These are phyloP conservation scores for Blumeriella jaapii DNA, from an alignment of 2,329 filamentous ascomycete species.

Conservation along the genomic window DNA sequence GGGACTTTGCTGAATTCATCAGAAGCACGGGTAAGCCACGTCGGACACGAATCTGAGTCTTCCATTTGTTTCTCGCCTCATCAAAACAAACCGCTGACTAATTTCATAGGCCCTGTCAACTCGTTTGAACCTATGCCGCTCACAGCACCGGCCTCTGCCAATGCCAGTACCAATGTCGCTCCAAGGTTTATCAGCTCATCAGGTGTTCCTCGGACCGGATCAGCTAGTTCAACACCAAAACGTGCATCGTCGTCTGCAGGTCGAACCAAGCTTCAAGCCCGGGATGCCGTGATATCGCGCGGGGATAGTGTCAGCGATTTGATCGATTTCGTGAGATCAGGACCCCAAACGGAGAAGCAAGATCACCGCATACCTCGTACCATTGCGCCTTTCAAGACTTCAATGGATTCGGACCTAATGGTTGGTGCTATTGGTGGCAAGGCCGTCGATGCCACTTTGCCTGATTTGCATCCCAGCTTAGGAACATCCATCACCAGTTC, in stretches of 20 bases:
- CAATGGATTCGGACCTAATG: constrained; percentile 78
- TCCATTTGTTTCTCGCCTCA: not conserved
- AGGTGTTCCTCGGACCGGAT: constrained; percentile 9
- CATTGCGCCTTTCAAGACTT: constrained; percentile 76
- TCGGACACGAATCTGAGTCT: not conserved
- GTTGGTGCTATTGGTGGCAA: constrained; percentile 40
- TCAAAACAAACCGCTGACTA: not conserved
- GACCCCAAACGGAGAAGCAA: constrained; percentile 44
- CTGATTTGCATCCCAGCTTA: constrained; percentile 42
- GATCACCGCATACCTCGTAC: constrained; percentile 66
- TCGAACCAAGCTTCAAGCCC: constrained; percentile 52
- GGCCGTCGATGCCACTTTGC: constrained; percentile 45
- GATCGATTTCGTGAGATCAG: constrained; percentile 90
- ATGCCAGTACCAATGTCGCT: constrained; percentile 24
- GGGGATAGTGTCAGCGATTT: constrained; percentile 68
- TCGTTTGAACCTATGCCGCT: constrained; percentile 20
- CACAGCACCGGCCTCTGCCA: constrained; percentile 25
- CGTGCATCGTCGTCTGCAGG: constrained; percentile 28
- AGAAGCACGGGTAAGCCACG: constrained; percentile 47
- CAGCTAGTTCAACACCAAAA: constrained; percentile 14
- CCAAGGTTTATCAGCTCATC: constrained; percentile 19
- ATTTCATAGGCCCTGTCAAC: constrained; percentile 43
- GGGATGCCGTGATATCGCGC: constrained; percentile 53
- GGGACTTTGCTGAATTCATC: constrained; percentile 84
- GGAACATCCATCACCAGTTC: constrained; percentile 30